Base-by-base conservation (phyloP, 2,329 filamentous ascomycete species). In the Penicillium verrucosum region DNA sequence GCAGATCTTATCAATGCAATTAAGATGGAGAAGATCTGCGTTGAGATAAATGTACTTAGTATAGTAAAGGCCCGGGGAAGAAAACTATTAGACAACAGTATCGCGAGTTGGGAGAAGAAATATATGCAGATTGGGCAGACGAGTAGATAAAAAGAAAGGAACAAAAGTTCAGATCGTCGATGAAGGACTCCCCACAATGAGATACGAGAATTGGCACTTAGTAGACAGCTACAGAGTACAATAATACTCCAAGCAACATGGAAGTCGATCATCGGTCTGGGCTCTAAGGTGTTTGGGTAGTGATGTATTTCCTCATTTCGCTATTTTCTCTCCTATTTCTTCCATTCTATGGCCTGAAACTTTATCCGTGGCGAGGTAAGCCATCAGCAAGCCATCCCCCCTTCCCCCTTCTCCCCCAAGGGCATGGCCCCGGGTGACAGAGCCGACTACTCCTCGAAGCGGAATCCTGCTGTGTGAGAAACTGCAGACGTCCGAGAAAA, bases 51-150 rank as follows among this genome's bases (percentile, higher is more conserved):
- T 36, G 29, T 40, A 29, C 42, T 16, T 43, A 29, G 42, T 46
- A 36, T 27, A 45, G 49, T 36, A 12, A 18, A 36, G 14, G 11
- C 25, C 27, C 14, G n/a, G 8, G 12, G 47, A 37, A 34, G 12
- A 18, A 21, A 42, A 51, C 25, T n/a, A 49, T 48, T 30, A 54
- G 29, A 42, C 37, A 49, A 49, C 10, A 41, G 44, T 52, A 51
- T 41, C 27, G 47, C 48, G 51, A 49, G 54, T 56, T 56, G 54
- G 54, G 54, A 36, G 45, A 54, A 36, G 51, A 56, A 49, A 41
- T 43, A 45, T 37, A 44, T 27, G 49, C 14, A 54, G 56, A 59
- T 61, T 62, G 60, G 62, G 63, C 54, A 56, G 52, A 57, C 49
- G 48, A 57, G 49, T 34, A 51, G 30, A 49, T 51, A 47, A 48